Conservation (phyloP, 1,284 basidiomycete species). For the Amylostereum areolatum region DNA sequence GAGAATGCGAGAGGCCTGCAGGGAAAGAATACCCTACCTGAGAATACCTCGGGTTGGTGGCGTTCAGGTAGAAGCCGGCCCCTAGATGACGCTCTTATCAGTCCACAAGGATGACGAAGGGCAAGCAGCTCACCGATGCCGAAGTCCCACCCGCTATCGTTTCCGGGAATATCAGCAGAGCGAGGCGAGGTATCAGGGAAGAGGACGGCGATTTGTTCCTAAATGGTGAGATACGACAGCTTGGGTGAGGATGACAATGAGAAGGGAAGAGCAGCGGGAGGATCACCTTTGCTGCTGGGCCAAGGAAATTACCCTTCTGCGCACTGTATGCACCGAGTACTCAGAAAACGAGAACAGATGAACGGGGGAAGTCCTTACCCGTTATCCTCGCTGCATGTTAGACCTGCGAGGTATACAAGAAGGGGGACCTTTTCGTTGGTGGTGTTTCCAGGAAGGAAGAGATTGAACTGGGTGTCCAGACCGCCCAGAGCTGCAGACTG, state of each 20-base stretch:
- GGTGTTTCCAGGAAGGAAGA: constrained; percentile 78
- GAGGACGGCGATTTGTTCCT: constrained; percentile 67
- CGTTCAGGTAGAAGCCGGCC: constrained; percentile 92
- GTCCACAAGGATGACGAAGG: neutral
- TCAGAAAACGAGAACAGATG: neutral
- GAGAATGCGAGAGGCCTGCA: no score
- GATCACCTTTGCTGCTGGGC: constrained; percentile 73
- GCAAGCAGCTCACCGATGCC: constrained; percentile 52
- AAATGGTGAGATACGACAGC: no score
- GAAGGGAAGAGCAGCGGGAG: no score
- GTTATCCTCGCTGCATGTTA: constrained; percentile 96
- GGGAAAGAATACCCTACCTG: no score
- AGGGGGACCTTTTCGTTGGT: constrained; percentile 64
- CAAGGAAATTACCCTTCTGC: constrained; percentile 84
- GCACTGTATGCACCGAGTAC: constrained; percentile 39
- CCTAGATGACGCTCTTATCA: constrained; percentile 32
- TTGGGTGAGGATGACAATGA: no score
- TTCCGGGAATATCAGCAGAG: constrained; percentile 85
- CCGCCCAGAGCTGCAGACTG: constrained; percentile 73
- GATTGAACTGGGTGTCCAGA: constrained; percentile 80
- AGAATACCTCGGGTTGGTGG: constrained; percentile 73
- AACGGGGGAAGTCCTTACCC: constrained; percentile 43
- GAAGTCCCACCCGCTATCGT: constrained; percentile 89
- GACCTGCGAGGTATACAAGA: constrained; percentile 86
- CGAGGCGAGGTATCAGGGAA: constrained; percentile 97